Percentiles rank a stretch among this genome's conserved stretches.
Evolutionary conservation across 768 basidiomycete genomes (phyloP).

Genomic region (Cantharellus cinnabarinus): DNA sequence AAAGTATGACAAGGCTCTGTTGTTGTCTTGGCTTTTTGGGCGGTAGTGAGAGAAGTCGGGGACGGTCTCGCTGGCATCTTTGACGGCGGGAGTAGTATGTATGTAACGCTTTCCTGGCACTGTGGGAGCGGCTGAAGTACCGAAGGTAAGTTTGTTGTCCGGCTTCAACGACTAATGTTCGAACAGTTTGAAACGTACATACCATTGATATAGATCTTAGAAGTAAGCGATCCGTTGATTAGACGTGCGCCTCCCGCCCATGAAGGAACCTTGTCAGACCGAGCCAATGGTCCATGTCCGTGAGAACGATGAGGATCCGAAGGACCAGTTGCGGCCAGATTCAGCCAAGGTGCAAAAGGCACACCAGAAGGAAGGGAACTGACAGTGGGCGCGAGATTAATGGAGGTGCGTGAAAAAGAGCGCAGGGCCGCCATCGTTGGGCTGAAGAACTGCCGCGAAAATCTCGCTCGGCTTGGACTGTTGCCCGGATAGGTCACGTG

Average conservation of each 20-base stretch:
- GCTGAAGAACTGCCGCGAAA: not conserved
- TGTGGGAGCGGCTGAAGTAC: conserved; percentile 29
- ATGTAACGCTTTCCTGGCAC: conserved; percentile 37
- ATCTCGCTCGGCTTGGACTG: not conserved
- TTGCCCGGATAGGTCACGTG: not conserved
- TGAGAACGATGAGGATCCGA: conserved; percentile 31
- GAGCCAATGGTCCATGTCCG: conserved; percentile 34
- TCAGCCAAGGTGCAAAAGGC: conserved; percentile 55
- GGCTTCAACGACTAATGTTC: not conserved
- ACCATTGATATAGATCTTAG: conserved; percentile 47
- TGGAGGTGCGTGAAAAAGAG: conserved; percentile 4
- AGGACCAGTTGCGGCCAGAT: conserved; percentile 47
- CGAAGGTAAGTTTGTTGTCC: not conserved
- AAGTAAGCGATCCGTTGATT: conserved; percentile 32
- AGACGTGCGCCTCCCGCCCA: conserved; percentile 41
- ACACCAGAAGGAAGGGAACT: conserved; percentile 62
- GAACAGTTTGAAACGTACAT: conserved; percentile 11
- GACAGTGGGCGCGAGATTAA: conserved; percentile 65
- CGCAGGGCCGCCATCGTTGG: not conserved
- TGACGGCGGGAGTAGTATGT: conserved; percentile 46
- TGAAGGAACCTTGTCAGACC: conserved; percentile 38
- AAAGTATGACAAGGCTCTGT: conserved; percentile 70
- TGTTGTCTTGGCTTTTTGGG: conserved; percentile 37
- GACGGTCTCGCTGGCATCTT: conserved; percentile 35
- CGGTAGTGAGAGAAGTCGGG: conserved; percentile 81